Evolutionary conservation across 1,139 yeast genomes (phyloP).

Genomic region (Wickerhamomyces sp.): DNA sequence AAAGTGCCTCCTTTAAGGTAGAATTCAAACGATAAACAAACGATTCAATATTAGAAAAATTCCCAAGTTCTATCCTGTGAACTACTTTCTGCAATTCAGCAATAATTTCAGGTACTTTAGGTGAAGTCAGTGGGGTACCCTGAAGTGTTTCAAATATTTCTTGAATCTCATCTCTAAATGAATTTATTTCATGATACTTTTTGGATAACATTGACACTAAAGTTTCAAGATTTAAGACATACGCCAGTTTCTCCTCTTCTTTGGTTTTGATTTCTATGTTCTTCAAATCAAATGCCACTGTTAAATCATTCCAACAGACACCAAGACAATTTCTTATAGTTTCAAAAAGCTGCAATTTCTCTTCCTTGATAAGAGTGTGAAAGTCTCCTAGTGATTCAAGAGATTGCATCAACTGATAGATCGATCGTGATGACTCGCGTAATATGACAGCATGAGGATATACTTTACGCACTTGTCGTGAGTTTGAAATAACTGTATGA

Average conservation of each 20-base stretch:
- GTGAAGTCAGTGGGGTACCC: constrained; percentile 27
- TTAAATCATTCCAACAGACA: constrained; percentile 53
- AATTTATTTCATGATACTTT: constrained; percentile 29
- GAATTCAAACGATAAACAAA: constrained; percentile 40
- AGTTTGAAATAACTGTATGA: constrained; percentile 36
- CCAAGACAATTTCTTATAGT: constrained; percentile 29
- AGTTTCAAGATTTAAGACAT: constrained; percentile 38
- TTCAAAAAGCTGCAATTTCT: constrained; percentile 31
- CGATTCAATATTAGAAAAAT: constrained; percentile 33
- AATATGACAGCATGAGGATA: constrained; percentile 58
- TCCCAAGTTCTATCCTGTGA: constrained; percentile 38
- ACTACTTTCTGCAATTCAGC: constrained; percentile 38
- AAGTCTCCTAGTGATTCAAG: constrained; percentile 35
- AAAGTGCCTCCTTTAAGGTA: constrained; percentile 35
- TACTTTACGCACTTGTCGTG: constrained; percentile 43
- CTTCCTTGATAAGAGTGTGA: constrained; percentile 39
- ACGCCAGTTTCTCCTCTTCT: constrained; percentile 39
- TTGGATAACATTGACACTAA: constrained; percentile 32
- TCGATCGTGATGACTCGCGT: constrained; percentile 42
- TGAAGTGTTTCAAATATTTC: constrained; percentile 26
- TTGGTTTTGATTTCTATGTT: constrained; percentile 25
- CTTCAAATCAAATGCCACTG: constrained; percentile 44
- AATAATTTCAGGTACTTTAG: constrained; percentile 24
- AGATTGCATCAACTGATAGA: constrained; percentile 22
- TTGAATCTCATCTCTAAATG: constrained; percentile 20